A percentile compares a stretch with the other conserved stretches of the same genome.
Evolutionary conservation across 805 yeast genomes (phyloP).

Genomic region (Wickerhamiella parazyma): DNA sequence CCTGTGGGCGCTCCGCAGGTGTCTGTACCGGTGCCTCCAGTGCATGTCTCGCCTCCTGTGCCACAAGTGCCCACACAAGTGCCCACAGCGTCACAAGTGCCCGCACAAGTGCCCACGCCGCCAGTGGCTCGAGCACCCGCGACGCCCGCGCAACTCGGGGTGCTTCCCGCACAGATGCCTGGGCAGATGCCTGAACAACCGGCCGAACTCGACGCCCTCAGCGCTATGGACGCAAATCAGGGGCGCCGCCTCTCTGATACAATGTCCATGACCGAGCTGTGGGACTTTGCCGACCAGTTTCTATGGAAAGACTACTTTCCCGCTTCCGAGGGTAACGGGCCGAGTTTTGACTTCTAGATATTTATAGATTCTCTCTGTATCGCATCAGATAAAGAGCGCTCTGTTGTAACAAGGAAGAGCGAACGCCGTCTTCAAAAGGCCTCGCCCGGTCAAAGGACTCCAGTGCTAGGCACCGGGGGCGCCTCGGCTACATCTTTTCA

Average conservation of each 20-base stretch:
- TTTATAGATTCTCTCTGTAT: background rate
- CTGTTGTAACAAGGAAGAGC: constrained; percentile 22
- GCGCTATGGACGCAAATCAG: background rate
- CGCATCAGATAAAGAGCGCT: constrained; percentile 4
- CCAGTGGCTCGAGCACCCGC: too few relatives aligned
- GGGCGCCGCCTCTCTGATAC: constrained; percentile 5
- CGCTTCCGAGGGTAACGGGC: constrained; percentile 1
- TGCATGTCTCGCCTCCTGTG: too few relatives aligned
- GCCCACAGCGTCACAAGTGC: too few relatives aligned
- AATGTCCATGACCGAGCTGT: constrained; percentile 4
- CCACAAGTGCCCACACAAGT: too few relatives aligned
- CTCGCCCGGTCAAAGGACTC: constrained; percentile 25
- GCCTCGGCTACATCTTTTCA: constrained; percentile 17
- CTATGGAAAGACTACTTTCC: constrained; percentile 5
- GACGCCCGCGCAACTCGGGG: too few relatives aligned
- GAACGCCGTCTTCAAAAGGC: constrained; percentile 19
- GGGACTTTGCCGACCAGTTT: constrained; percentile 8
- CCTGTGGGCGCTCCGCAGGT: too few relatives aligned
- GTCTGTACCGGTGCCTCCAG: too few relatives aligned
- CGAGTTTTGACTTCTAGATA: constrained; percentile 6
- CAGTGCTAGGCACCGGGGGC: constrained; percentile 20
- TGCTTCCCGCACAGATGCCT: too few relatives aligned
- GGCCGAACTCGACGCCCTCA: too few relatives aligned
- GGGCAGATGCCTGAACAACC: too few relatives aligned
- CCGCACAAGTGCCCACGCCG: too few relatives aligned